Base-by-base conservation (phyloP, 2,329 filamentous ascomycete genomes). In the Colletotrichum horii region DNA sequence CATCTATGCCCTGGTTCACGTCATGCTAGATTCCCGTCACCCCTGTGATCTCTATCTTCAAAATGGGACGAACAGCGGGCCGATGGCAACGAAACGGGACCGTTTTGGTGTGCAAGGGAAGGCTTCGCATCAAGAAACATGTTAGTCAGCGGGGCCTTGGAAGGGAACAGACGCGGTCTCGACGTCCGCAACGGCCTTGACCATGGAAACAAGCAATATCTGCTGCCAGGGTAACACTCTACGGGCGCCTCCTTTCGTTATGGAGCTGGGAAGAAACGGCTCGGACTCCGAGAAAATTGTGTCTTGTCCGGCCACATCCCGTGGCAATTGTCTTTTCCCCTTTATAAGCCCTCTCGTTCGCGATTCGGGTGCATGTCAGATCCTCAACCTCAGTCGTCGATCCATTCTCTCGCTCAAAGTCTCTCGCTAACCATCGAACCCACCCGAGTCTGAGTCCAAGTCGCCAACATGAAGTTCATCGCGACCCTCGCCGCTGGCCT, bases 241-340 rank as follows among this genome's bases (percentile, higher is more conserved):
- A 26, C 65, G 26, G 19, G 38, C 30, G 48, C 28, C 55, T 52
- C 48, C 52, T 43, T 64, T 34, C 52, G 48, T 19, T 30, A 61
- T 61, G 26, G 67, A 56, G 32, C 14, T 70, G 32, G 28, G 9
- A 69, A 24, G 43, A 58, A 58, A 38, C 36, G 28, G 60, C 68
- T 74, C 72, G 67, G 72, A 70, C 28, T 66, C 67, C 60, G 72
- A 71, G 67, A 48, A 60, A 71, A 48, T 22, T 61, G 8, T 24
- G 19, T 43, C 22, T 14, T 22, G 16, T 26, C 65, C 66, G 56
- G 55, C 56, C 66, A 68, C 66, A 68, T 68, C 32, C 66, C 52
- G 66, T 68, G 36, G 26, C 56, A 22, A 32, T 26, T 22, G 12
- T 52, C n/a, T 28, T 28, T 24, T 8, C 36, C 70, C 36, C 70